Percentiles rank a stretch among this genome's conserved stretches.
Conservation (phyloP, 2,329 filamentous ascomycete species). For the Xylariaceae sp. region DNA sequence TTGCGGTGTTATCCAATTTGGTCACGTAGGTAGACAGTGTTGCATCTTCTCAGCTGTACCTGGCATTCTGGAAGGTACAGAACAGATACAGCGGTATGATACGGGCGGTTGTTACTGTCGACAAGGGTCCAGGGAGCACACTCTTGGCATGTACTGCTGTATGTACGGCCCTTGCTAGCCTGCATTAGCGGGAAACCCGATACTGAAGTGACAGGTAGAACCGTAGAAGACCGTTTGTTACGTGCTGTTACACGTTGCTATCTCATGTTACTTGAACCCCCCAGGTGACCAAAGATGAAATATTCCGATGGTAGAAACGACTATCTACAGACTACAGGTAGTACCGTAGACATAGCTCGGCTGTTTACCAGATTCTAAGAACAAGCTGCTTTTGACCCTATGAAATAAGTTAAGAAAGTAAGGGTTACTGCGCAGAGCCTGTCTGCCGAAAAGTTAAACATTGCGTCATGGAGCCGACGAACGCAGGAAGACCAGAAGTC, state of each 20-base stretch:
- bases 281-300: no score
- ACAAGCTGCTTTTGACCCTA: not conserved
- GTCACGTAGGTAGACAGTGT: no score
- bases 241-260: not conserved
- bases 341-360: no score
- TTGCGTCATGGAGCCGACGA: constrained; percentile 7
- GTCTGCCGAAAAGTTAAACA: not conserved
- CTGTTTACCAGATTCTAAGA: no score
- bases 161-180: constrained; percentile 1
- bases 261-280: no score
- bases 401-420: not conserved
- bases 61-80: no score
- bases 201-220: not conserved
- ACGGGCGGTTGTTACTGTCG: constrained; percentile 1
- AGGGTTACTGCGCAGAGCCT: not conserved
- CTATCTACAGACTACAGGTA: no score
- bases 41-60: no score
- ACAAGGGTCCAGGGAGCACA: constrained; percentile 10
- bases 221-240: not conserved
- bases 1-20: not conserved
- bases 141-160: no score
- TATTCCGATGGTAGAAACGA: no score
- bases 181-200: constrained; percentile 7
- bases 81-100: no score
- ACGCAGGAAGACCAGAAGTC: constrained; percentile 20